Base-by-base conservation (phyloP, 1,284 basidiomycete species). In the Lentinula novae-zelandiae region DNA sequence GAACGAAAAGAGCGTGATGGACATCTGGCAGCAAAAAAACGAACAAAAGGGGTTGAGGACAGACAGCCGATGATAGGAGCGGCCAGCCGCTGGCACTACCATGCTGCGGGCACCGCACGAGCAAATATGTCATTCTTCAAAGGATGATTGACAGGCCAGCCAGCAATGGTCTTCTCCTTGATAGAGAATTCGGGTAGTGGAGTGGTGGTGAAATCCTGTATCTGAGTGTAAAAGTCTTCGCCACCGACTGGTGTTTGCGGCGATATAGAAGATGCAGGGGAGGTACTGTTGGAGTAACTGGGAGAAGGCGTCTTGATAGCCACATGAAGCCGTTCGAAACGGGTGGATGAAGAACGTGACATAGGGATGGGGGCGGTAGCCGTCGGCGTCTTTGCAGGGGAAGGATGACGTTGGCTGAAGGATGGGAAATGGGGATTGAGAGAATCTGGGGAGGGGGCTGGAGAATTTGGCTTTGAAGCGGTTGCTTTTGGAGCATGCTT, bases 181-280 rank as follows among this genome's bases (percentile, higher is more conserved):
- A 73, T 71, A 54, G 70, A 42, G 60, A 78, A 67, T 27, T 66
- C 62, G 9, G 73, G 71, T 39, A 78, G 75, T 0, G 75, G 75
- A 13, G 76, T 76, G 7, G 36, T 9, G 3, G 42, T 34, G 1
- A 73, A 72, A 0, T 75, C 75, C 0, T 76, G 76, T 31, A 85
- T 81, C 67, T 79, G 77, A 1, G 78, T 77, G 0, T 70, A 73
- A 46, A 72, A 68, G 56, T 82, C 78, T 58, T 80, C 81, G 63
- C 74, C 73, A 12, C 80, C 76, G 1, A 75, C 70, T 0, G 83
- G 83, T 2, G 84, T 85, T 5, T 78, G 76, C 0, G 84, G 83
- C n/a, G 83, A 82, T 0, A 75, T 80, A 0, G 82, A 80, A 0
- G 82, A 83, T 2, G 83, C 82, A 1, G 82, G 82, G 0, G 82